Evolutionary conservation across 2,329 filamentous ascomycete species (phyloP).

Genomic region (Dactylellina haptotyla): DNA sequence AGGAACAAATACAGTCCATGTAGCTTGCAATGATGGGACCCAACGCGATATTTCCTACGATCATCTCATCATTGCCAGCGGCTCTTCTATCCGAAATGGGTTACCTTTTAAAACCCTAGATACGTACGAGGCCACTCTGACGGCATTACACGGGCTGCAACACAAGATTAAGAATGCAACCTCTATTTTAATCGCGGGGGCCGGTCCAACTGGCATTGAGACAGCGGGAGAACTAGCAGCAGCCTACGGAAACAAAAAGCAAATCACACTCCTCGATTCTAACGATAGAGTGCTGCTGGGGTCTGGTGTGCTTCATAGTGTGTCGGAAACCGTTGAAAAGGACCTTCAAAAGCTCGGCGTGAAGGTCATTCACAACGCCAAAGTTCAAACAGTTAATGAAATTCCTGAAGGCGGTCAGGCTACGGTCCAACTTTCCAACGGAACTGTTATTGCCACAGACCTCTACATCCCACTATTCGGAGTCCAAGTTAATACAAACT

Average conservation of each 20-base stretch:
- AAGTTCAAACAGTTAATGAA: slow-evolving; percentile 24
- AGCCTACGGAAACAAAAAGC: slow-evolving; percentile 47
- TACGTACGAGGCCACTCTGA: slow-evolving; percentile 52
- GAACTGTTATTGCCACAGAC: slow-evolving; percentile 35
- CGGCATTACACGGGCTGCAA: slow-evolving; percentile 55
- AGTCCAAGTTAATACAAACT: slow-evolving; percentile 49
- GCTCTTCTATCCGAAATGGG: slow-evolving; percentile 58
- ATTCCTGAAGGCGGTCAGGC: slow-evolving; percentile 15
- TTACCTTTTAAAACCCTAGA: slow-evolving; percentile 56
- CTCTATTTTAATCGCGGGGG: slow-evolving; percentile 60
- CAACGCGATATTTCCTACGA: slow-evolving; percentile 54
- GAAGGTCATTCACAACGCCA: slow-evolving; percentile 38
- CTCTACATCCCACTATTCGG: slow-evolving; percentile 53
- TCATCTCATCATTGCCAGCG: slow-evolving; percentile 56
- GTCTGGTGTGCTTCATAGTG: slow-evolving; percentile 22
- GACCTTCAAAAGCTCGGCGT: slow-evolving; percentile 52
- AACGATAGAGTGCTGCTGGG: slow-evolving; percentile 14
- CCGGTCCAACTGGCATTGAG: slow-evolving; percentile 60
- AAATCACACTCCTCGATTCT: slow-evolving; percentile 46
- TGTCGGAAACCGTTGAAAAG: slow-evolving; percentile 40
- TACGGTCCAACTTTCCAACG: slow-evolving; percentile 47
- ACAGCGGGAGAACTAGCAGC: slow-evolving; percentile 59
- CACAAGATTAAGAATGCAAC: slow-evolving; percentile 55
- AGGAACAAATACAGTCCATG: slow-evolving; percentile 61
- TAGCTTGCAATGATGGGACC: slow-evolving; percentile 13